A percentile compares a stretch with the other conserved stretches of the same genome.
Conservation (phyloP, 2,329 filamentous ascomycete genomes). For the Penicillium sp. region DNA sequence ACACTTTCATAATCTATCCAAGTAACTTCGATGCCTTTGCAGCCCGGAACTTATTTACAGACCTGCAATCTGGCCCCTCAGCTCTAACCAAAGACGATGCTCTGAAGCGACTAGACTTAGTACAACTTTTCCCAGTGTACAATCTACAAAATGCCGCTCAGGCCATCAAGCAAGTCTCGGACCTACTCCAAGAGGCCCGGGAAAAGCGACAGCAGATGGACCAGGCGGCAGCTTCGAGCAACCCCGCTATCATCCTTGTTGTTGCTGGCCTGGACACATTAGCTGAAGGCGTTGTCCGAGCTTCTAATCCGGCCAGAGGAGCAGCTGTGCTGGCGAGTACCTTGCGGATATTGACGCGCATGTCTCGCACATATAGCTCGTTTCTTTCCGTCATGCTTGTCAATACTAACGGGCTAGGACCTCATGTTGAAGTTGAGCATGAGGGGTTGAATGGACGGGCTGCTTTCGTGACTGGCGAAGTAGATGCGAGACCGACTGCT, state of each 20-base stretch:
- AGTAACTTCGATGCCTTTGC: slow-evolving; percentile 30
- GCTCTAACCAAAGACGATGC: slow-evolving; percentile 28
- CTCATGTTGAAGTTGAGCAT: slow-evolving; percentile 4
- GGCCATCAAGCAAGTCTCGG: slow-evolving; percentile 33
- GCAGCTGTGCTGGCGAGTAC: slow-evolving; percentile 33
- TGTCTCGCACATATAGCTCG: slow-evolving; percentile 30
- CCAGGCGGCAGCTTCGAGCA: not conserved
- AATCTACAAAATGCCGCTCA: slow-evolving; percentile 30
- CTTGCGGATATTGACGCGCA: slow-evolving; percentile 33
- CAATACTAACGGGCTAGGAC: slow-evolving; percentile 35
- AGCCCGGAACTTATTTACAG: slow-evolving; percentile 30
- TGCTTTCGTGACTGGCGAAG: not conserved
- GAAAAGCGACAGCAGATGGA: slow-evolving; percentile 8
- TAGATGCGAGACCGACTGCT: not conserved
- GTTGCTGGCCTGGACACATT: slow-evolving; percentile 40
- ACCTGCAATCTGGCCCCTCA: slow-evolving; percentile 19
- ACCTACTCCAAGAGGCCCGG: slow-evolving; percentile 21
- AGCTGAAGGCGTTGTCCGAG: slow-evolving; percentile 37
- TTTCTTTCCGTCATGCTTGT: slow-evolving; percentile 37
- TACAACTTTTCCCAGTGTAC: slow-evolving; percentile 35
- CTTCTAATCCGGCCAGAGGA: slow-evolving; percentile 37
- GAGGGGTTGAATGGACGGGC: not conserved
- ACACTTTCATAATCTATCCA: slow-evolving; percentile 37
- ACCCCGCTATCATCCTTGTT: slow-evolving; percentile 26
- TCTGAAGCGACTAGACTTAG: slow-evolving; percentile 31